Conservation (phyloP, 1,284 basidiomycete genomes). For the Puccinia horiana region DNA sequence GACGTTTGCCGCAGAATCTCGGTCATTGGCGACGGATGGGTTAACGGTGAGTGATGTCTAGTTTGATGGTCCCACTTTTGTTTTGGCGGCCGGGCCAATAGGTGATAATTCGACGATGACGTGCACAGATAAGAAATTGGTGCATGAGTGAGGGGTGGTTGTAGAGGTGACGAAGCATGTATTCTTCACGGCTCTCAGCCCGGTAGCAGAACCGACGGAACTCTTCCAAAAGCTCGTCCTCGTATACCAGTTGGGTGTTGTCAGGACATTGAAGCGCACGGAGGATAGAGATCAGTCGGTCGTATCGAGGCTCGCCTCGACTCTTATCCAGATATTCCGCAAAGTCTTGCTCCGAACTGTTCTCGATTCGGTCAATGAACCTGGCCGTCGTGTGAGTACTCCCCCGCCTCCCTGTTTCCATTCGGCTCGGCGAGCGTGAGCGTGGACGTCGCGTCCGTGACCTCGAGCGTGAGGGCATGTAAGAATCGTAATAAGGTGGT, state of each 20-base stretch:
- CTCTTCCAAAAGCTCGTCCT: background rate
- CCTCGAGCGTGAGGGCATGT: background rate
- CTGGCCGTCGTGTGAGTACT: background rate
- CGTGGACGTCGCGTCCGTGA: background rate
- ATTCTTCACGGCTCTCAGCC: background rate
- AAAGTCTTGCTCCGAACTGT: background rate
- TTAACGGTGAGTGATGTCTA: background rate
- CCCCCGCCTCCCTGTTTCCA: background rate
- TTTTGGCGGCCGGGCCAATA: background rate
- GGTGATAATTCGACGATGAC: background rate
- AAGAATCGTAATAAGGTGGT: background rate
- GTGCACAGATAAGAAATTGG: background rate
- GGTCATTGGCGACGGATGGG: background rate
- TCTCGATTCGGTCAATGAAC: slow-evolving; percentile 9
- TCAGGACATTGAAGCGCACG: background rate
- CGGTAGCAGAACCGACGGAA: background rate
- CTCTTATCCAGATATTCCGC: background rate
- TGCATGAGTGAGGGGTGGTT: slow-evolving; percentile 3
- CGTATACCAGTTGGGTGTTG: background rate
- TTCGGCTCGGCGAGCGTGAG: background rate
- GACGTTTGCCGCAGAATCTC: no score
- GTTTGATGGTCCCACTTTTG: background rate
- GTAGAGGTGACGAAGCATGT: slow-evolving; percentile 5
- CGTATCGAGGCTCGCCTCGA: background rate
- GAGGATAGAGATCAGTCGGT: background rate